Base-by-base conservation (phyloP, 805 yeast species). In the Metschnikowia hibisci region DNA sequence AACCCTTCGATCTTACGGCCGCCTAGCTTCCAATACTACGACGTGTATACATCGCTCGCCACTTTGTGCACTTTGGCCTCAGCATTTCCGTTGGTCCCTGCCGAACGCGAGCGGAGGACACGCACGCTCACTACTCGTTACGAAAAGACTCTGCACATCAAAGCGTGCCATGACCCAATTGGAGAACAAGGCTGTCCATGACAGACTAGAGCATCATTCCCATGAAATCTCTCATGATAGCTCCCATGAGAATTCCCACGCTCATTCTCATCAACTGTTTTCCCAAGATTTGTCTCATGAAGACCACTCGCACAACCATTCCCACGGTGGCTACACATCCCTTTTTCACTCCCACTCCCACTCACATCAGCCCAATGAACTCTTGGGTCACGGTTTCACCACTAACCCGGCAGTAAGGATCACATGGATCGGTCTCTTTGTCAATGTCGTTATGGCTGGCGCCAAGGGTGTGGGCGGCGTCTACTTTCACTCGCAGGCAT, bases 401-500 rank as follows among this genome's bases (percentile, higher is more conserved):
- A 51, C 64, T 18, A 87, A 88, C 58, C 95, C 96, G 2, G 96
- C 95, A 10, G 95, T 88, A 13, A 75, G 93, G 53, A 89, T 91
- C 53, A 91, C 99, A 0, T 85, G 96, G 87, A 71, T 91, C 40
- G 99, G 99, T 0, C 73, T 91, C 32, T 65, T 81, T 23, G 87
- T 87, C 33, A 93, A 93, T 60, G 79, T 87, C 10, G 81, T 85
- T 11, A 82, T 93, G 83, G 97, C 96, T 0, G 69, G 78, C 2
- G 82, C 90, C 26, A 93, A 93, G 62, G 90, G 89, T 22, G 63
- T 81, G 16, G 98, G 98, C 25, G 99, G 99, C 6, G 71, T 87
- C 13, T 81, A 81, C 30, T 93, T 93, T 76, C 96, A 93, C 62
- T 93, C 99, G 0, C 96, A 90, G 61, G 90, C 97, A 2, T 75